Evolutionary conservation across 192 early-diverging fungal species (phyloP).

Genomic region (Coemansia sp.): DNA sequence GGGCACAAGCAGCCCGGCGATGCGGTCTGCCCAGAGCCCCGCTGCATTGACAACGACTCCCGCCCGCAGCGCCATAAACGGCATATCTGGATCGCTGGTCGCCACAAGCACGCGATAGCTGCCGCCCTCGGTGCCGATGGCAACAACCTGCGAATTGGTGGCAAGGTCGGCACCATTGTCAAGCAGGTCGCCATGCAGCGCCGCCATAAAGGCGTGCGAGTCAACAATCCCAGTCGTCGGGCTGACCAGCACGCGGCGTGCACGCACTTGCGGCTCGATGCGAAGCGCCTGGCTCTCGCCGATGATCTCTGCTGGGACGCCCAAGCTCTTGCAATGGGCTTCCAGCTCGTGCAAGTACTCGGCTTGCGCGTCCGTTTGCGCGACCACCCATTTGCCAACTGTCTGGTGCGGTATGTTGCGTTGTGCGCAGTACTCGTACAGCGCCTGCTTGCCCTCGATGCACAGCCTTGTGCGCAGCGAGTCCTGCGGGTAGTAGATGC

Average conservation of each 20-base stretch:
- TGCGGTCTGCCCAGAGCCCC: conserved; percentile 70
- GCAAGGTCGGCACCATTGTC: conserved; percentile 64
- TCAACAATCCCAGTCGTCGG: conserved; percentile 84
- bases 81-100: conserved; percentile 43
- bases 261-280: conserved; percentile 66
- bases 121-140: conserved; percentile 33
- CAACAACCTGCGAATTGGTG: conserved; percentile 52
- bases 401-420: conserved; percentile 58
- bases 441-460: conserved; percentile 69
- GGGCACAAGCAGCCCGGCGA: conserved; percentile 56
- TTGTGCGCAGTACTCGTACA: conserved; percentile 66
- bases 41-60: conserved; percentile 75
- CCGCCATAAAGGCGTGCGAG: conserved; percentile 69
- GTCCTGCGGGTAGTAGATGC: conserved; percentile 77
- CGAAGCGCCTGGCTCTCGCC: conserved; percentile 27
- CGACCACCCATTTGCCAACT: conserved; percentile 83
- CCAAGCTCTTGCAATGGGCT: conserved; percentile 59
- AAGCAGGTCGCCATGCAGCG: conserved; percentile 57
- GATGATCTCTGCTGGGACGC: conserved; percentile 60
- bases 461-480: conserved; percentile 78
- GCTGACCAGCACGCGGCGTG: conserved; percentile 61
- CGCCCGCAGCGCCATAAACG: conserved; percentile 59
- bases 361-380: conserved; percentile 57
- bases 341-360: conserved; percentile 60
- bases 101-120: conserved; percentile 59